phyloP scores from a whole-genome alignment of 192 early-diverging fungal genomes.

The Coemansia nantahalensis region DNA sequence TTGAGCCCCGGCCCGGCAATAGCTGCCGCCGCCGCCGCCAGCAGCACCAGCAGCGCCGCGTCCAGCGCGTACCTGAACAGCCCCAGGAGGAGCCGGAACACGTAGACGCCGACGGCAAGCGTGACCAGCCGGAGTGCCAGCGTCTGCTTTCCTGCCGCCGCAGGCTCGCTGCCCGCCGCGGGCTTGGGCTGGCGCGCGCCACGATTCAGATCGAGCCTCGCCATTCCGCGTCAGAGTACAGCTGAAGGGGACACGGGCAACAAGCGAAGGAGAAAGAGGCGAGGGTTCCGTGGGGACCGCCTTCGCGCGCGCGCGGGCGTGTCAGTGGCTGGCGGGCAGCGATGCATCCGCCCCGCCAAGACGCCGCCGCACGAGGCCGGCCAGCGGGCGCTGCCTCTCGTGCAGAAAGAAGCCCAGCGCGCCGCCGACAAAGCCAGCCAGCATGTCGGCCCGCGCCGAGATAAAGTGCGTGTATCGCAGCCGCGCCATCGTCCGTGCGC shows the following conservation, averaged over 20 bases:
- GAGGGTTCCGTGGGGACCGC: no score
- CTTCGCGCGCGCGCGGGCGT: no score
- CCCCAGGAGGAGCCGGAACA: slow-evolving; percentile 21
- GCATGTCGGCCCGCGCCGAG: slow-evolving; percentile 31
- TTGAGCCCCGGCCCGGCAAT: slow-evolving; percentile 31
- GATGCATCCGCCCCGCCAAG: slow-evolving; percentile 1
- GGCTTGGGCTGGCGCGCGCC: background rate
- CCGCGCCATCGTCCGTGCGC: slow-evolving; percentile 11
- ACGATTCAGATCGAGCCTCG: background rate
- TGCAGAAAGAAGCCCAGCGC: slow-evolving; percentile 43
- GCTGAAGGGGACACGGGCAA: background rate
- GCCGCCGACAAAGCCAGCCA: slow-evolving; percentile 37
- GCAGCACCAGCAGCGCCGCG: slow-evolving; percentile 18
- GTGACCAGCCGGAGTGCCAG: slow-evolving; percentile 29
- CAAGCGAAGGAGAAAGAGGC: background rate
- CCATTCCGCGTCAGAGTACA: background rate
- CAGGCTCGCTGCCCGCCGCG: background rate
- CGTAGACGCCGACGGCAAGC: slow-evolving; percentile 14
- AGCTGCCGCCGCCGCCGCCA: slow-evolving; percentile 19
- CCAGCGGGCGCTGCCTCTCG: slow-evolving; percentile 34
- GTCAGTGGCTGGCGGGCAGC: background rate
- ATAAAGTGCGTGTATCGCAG: slow-evolving; percentile 43
- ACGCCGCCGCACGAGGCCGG: slow-evolving; percentile 28
- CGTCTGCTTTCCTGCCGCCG: slow-evolving; percentile 9
- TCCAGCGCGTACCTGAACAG: slow-evolving; percentile 37